Evolutionary conservation across 371 early-diverging fungal genomes (phyloP), one percentile per base, ranked within the genome.

Genomic region (Syncephalis fuscata): DNA sequence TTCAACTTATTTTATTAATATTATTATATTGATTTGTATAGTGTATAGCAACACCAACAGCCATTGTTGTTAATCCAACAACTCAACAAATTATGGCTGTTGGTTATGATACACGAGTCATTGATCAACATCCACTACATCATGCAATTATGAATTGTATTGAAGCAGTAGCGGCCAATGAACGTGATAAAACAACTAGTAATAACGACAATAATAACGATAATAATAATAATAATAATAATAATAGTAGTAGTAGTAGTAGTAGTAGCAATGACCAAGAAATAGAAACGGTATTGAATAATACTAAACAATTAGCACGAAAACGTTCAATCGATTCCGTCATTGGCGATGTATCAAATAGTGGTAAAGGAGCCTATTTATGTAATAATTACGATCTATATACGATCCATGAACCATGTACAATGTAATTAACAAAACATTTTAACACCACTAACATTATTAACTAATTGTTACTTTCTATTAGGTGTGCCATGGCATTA

Each of bases 401-500:
- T 32, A 32, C 32, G 7, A 32, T 32, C 11, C 11, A 32, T 11
- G 79, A 79, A 52, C 79, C 79, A 22, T 79, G 79, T 50, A 70
- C 74, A 40, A 79, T 76, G 79, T 73, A 64, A 59, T 62, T 55
- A 41, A 27, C 36, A 15, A 24, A 47, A 48, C 52, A 22, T 27
- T 42, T 44, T 42, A 3, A 45, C 32, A 32, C 32, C 7, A 32
- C 32, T 32, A 32, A 32, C 11, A 32, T 11, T 7, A 32, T 32
- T 11, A 7, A 32, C 11, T 11, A 7, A 32, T 32, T 7, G 2
- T 27, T 24, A 20, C 26, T 26, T 25, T 32, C 16, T 26, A 20
- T 1, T 48, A 78, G 78, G 76, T 82, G 85, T 54, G 61, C 80
- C 1, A 85, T 85, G 85, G 82, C 79, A 0, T 53, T 85, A 16